phyloP scores from a whole-genome alignment of 1,139 yeast species.

The Yamadazyma triangularis region DNA sequence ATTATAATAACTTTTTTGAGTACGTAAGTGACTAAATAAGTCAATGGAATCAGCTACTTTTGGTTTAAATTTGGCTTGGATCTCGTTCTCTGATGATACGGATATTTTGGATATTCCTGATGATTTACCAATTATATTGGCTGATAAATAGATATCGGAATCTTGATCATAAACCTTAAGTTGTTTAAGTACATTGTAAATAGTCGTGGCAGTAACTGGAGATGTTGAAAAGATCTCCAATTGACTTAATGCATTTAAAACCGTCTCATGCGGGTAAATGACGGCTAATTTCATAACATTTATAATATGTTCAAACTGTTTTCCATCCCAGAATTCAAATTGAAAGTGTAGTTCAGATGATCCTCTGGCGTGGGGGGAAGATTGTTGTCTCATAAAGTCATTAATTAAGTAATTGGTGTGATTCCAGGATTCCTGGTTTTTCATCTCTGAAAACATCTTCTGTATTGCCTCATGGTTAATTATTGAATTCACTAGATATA shows the following conservation, averaged over 20 bases:
- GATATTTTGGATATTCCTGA: constrained; percentile 15
- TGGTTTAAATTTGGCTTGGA: constrained; percentile 10
- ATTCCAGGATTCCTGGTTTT: background rate
- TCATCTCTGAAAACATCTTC: background rate
- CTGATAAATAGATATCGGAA: constrained; percentile 29
- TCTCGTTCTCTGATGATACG: constrained; percentile 13
- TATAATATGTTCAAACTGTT: constrained; percentile 18
- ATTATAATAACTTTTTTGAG: constrained; percentile 1
- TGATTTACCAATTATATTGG: constrained; percentile 24
- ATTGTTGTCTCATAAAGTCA: constrained; percentile 4
- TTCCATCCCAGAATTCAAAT: constrained; percentile 34
- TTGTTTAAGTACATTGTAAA: constrained; percentile 17
- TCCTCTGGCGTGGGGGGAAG: constrained; percentile 7
- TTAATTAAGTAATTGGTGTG: background rate
- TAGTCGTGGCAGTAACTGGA: constrained; percentile 11
- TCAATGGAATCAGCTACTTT: constrained; percentile 1
- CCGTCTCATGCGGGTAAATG: constrained; percentile 30
- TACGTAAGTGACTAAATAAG: constrained; percentile 6
- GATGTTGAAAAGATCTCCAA: constrained; percentile 11
- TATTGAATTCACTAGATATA: constrained; percentile 25
- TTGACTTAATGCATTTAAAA: constrained; percentile 13
- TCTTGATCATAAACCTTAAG: constrained; percentile 21
- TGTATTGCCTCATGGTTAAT: constrained; percentile 4
- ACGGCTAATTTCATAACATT: constrained; percentile 28
- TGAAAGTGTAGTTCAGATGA: constrained; percentile 21